Base-by-base conservation (phyloP, 2,329 filamentous ascomycete species). In the Fusarium aywerte region DNA sequence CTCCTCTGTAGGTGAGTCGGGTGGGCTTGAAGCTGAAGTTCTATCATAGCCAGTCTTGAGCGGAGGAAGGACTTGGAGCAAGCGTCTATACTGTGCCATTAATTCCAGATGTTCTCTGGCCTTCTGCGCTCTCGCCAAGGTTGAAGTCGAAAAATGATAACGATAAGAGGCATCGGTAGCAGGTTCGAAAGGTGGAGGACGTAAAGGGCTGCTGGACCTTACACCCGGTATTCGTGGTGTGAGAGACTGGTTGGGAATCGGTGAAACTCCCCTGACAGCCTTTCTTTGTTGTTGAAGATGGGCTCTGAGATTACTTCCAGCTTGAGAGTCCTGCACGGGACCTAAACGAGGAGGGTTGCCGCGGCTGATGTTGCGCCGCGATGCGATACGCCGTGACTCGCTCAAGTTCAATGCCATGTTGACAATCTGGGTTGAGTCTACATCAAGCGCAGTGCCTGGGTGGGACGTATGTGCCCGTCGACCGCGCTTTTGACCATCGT, bases 401-500 rank as follows among this genome's bases (percentile, higher is more conserved):
- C 92, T 97, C 48, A 98, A 80, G 67, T 90, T 96, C 70, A 98
- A 80, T 2, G 95, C 95, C 86, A 98, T 92, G 73, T 93, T 93
- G 39, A 98, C 93, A 67, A 98, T 96, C 77, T 97, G 92, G 5
- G 90, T 88, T 9, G 94, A 91, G 73, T 97, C 94, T 61, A 91
- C 84, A 71, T 93, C 88, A 20, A 91, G 76, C 7, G 77, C 71
- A 15, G 75, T 50, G 23, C 51, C 60, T 16, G 65, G 62, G 25
- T 70, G 73, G 3, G 62, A 23, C 45, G 62, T 33, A 4, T 64
- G 56, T 38, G 62, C 67, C 51, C 55, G 65, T 42, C 61, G 61
- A 15, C 62, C 61, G 38, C 62, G 60, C 23, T 65, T 66, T 32
- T 52, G 32, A 12, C 53, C 66, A 18, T 51, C 69, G 29, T 69